Conservation (phyloP, 805 yeast species). For the Candida xiaguanensis region DNA sequence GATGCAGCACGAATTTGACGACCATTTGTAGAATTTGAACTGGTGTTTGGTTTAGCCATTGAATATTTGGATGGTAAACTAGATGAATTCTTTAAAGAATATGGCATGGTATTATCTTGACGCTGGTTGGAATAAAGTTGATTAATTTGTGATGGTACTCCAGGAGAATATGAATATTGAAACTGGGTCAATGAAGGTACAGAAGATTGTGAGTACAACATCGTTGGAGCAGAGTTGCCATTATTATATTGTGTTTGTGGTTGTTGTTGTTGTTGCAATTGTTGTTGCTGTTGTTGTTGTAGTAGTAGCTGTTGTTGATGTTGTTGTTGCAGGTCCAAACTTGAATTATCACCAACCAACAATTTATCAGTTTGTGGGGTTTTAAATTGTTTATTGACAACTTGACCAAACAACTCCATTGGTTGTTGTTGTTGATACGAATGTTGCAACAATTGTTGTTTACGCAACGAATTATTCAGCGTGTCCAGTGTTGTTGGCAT, state of each 20-base stretch:
- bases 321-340: slow-evolving; percentile 4
- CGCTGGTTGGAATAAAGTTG: slow-evolving; percentile 7
- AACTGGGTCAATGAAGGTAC: slow-evolving; percentile 5
- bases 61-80: neutral
- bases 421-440: slow-evolving; percentile 7
- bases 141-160: neutral
- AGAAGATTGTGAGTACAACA: slow-evolving; percentile 8
- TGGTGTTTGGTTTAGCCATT: neutral
- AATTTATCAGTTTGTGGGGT: neutral
- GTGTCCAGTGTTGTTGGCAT: slow-evolving; percentile 4
- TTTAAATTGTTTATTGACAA: slow-evolving; percentile 1
- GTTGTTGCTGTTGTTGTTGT: slow-evolving; percentile 2
- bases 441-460: slow-evolving; percentile 5
- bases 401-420: slow-evolving; percentile 3
- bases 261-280: neutral
- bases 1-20: slow-evolving; percentile 17
- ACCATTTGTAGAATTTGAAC: slow-evolving; percentile 1
- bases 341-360: neutral
- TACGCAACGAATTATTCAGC: neutral
- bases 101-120: neutral
- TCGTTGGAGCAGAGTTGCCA: neutral
- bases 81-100: neutral
- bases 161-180: slow-evolving; percentile 8
- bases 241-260: neutral
- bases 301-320: neutral